Conservation (phyloP, 2,329 filamentous ascomycete genomes). For the Tolypocladium guangdongense region DNA sequence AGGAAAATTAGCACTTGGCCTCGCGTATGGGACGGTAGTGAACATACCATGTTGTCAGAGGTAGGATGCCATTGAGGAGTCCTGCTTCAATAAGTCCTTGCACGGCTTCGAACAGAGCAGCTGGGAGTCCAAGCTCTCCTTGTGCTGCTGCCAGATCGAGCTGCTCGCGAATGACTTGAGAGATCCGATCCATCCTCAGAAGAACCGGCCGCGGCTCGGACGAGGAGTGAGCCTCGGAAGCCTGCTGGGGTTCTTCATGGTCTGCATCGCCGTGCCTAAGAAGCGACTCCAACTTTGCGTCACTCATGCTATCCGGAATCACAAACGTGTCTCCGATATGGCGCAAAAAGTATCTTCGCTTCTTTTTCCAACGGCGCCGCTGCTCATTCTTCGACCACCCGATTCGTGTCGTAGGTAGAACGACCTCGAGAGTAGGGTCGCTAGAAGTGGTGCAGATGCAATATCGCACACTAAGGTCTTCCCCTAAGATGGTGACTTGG, state of each 20-base stretch:
- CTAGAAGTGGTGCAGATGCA: constrained; percentile 20
- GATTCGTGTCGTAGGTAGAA: constrained; percentile 15
- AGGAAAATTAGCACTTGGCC: background rate
- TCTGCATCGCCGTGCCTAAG: background rate
- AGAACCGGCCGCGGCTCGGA: constrained; percentile 6
- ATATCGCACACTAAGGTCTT: constrained; percentile 31
- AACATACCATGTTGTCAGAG: constrained; percentile 23
- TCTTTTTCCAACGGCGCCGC: constrained; percentile 15
- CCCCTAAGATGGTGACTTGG: constrained; percentile 31
- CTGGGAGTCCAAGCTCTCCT: constrained; percentile 14
- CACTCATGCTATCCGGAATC: constrained; percentile 23
- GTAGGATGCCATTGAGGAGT: constrained; percentile 11
- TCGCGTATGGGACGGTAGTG: background rate
- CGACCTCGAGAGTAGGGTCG: constrained; percentile 13
- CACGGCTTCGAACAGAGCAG: constrained; percentile 14
- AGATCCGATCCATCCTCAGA: constrained; percentile 14
- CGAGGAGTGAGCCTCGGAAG: background rate
- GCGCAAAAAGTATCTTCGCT: constrained; percentile 15
- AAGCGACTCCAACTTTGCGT: constrained; percentile 12
- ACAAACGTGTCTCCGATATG: constrained; percentile 22
- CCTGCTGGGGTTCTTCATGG: background rate
- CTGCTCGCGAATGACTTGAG: constrained; percentile 8
- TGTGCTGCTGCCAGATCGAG: constrained; percentile 6
- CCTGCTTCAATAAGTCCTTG: constrained; percentile 15
- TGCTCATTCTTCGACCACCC: constrained; percentile 14